A percentile compares a stretch with the other conserved stretches of the same genome.
Conservation (phyloP, 176 grass and related monocot species). For the Carex parvula region DNA sequence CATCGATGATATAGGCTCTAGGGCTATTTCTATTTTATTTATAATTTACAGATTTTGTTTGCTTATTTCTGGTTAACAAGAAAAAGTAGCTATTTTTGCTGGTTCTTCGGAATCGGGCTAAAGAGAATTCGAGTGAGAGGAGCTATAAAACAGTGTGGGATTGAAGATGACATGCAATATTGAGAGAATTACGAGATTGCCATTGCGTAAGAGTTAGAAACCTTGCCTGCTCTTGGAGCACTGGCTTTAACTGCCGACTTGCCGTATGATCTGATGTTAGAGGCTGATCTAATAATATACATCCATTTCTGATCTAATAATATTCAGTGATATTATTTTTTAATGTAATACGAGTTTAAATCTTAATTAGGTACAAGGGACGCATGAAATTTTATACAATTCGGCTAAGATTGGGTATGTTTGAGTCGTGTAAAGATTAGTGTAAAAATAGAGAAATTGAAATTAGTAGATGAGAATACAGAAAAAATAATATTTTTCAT, state of each 20-base stretch:
- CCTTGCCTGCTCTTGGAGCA: not conserved
- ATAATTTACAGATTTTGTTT: not conserved
- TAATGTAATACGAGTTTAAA: too few species aligned
- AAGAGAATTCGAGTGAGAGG: conserved; percentile 14
- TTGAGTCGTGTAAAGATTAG: too few species aligned
- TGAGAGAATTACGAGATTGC: not conserved
- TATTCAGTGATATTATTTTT: too few species aligned
- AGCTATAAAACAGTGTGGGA: conserved; percentile 24
- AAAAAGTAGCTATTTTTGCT: not conserved
- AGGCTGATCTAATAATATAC: too few species aligned
- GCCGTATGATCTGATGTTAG: too few species aligned
- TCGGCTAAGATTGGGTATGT: too few species aligned
- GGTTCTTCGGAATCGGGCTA: not conserved
- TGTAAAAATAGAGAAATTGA: too few species aligned
- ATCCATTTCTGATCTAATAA: too few species aligned
- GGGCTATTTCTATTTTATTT: not conserved
- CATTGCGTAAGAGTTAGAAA: not conserved
- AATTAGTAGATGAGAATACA: too few species aligned
- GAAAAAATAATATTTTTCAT: too few species aligned
- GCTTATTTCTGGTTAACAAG: not conserved
- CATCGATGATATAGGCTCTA: not conserved
- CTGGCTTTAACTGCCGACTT: not conserved
- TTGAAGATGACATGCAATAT: not conserved
- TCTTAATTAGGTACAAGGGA: too few species aligned
- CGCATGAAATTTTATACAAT: too few species aligned